phyloP scores from a whole-genome alignment of 345 rosid genomes.

The Rhodamnia rubescens region DNA sequence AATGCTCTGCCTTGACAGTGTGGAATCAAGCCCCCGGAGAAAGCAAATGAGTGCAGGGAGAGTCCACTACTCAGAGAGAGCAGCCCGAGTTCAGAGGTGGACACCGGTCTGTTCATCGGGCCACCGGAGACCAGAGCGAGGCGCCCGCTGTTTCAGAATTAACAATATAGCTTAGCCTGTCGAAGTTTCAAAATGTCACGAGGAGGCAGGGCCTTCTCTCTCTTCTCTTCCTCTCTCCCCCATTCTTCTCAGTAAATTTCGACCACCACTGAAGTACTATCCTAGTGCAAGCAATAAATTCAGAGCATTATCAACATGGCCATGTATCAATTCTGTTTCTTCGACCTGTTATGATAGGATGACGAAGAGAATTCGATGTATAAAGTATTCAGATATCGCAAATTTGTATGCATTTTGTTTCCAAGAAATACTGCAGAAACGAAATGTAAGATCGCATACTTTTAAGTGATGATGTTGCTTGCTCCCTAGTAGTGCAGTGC shows the following conservation, averaged over 20 bases:
- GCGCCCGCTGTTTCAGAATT: not conserved
- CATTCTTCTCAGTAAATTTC: not conserved
- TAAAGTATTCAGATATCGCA: not conserved
- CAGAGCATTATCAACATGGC: not conserved
- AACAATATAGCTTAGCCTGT: not conserved
- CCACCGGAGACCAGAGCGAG: constrained; percentile 45
- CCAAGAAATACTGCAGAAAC: not conserved
- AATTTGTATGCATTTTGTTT: not conserved
- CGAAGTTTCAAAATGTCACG: not conserved
- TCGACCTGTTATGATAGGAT: not conserved
- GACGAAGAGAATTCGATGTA: not conserved
- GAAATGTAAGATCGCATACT: not conserved
- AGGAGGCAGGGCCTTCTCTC: not conserved
- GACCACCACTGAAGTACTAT: not conserved
- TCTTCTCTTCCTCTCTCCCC: not conserved
- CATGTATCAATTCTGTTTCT: not conserved
- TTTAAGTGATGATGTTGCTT: not conserved
- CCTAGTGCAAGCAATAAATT: not conserved
- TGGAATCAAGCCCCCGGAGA: constrained; percentile 14
- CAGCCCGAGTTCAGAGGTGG: constrained; percentile 61
- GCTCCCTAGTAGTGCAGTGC: not conserved
- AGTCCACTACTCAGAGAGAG: constrained; percentile 18
- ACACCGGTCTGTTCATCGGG: constrained; percentile 81
- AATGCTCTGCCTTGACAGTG: constrained; percentile 17
- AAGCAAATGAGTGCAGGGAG: constrained; percentile 9